Base-by-base conservation (phyloP, 768 basidiomycete species). In the Suillus bovinus region DNA sequence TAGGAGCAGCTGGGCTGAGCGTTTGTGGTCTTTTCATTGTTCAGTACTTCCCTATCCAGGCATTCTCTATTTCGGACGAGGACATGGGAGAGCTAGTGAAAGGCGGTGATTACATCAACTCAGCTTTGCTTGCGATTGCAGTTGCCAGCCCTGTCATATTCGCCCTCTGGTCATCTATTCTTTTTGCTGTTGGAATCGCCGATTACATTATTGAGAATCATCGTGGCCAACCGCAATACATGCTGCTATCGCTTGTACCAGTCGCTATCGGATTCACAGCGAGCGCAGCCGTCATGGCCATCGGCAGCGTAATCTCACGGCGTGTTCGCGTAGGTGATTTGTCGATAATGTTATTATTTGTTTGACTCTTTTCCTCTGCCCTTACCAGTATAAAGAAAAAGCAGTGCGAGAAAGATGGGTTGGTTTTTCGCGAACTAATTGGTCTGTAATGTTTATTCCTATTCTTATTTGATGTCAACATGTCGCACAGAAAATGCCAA, bases 21-120 rank as follows among this genome's bases (percentile, higher is more conserved):
- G 22, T 9, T 34, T 36, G 53, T 22, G 53, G 34, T 24, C 53
- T 54, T 54, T 54, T 54, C 14, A 54, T 54, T 13, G 53, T 36
- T 16, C 53, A 54, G 22, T 54, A 10, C 52, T 34, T 53, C 2
- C 33, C n/a, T n/a, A 53, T 22, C 20, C 33, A 53, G 33, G 33
- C 52, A n/a, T 53, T 53, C 33, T 53, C 33, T 53, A 34, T 53
- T 14, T 53, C 52, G 4, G n/a, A 53, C n/a, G 33, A 53, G 33
- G 33, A 34, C n/a, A 53, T 53, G 52, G 52, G n/a, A 34, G 13
- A 34, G 6, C 33, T 53, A 22, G 52, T 53, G 52, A 53, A 53
- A 34, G 52, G 33, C 22, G 13, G n/a, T 9, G 14, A 22, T 53
- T 53, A 34, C n/a, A n/a, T 34, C 33, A 34, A 22, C 31, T 14